Evolutionary conservation across 2,329 filamentous ascomycete genomes (phyloP).

Genomic region (Herpomyces periplanetae): DNA sequence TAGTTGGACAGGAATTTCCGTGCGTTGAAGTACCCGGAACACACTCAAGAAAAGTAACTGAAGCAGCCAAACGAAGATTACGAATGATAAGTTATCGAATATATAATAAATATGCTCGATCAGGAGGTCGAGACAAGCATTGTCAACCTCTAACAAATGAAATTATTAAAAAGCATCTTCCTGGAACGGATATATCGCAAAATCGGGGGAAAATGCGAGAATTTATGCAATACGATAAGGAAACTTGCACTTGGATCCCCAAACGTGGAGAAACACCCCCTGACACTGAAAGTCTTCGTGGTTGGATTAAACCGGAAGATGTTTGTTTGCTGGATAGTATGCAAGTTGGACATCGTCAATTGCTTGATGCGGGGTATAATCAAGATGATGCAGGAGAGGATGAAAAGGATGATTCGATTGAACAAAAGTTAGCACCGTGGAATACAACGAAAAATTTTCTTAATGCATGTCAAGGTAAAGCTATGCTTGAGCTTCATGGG

Average conservation of each 20-base stretch:
- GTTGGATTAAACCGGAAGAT: slow-evolving; percentile 78
- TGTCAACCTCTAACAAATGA: slow-evolving; percentile 41
- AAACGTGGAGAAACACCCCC: slow-evolving; percentile 29
- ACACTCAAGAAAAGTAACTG: slow-evolving; percentile 74
- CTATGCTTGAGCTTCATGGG: slow-evolving; percentile 78
- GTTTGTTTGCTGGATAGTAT: slow-evolving; percentile 80
- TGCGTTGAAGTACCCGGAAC: slow-evolving; percentile 69
- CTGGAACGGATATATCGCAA: slow-evolving; percentile 69
- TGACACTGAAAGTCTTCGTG: slow-evolving; percentile 37
- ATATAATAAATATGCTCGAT: slow-evolving; percentile 26
- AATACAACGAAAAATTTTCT: slow-evolving; percentile 86
- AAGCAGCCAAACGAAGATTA: slow-evolving; percentile 76
- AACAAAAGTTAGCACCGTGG: slow-evolving; percentile 75
- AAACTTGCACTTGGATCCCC: slow-evolving; percentile 46
- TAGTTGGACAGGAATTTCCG: slow-evolving; percentile 72
- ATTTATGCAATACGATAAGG: slow-evolving; percentile 64
- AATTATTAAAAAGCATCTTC: slow-evolving; percentile 25
- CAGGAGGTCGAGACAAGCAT: slow-evolving; percentile 38
- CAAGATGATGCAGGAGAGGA: slow-evolving; percentile 15
- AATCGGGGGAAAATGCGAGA: slow-evolving; percentile 91
- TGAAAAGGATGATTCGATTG: slow-evolving; percentile 22
- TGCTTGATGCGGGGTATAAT: slow-evolving; percentile 63
- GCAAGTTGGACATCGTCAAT: slow-evolving; percentile 68
- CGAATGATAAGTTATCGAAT: slow-evolving; percentile 83
- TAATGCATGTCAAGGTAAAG: slow-evolving; percentile 66